Evolutionary conservation across 129 eudicot genomes (phyloP).

Genomic region (Gnaphalium uliginosum): DNA sequence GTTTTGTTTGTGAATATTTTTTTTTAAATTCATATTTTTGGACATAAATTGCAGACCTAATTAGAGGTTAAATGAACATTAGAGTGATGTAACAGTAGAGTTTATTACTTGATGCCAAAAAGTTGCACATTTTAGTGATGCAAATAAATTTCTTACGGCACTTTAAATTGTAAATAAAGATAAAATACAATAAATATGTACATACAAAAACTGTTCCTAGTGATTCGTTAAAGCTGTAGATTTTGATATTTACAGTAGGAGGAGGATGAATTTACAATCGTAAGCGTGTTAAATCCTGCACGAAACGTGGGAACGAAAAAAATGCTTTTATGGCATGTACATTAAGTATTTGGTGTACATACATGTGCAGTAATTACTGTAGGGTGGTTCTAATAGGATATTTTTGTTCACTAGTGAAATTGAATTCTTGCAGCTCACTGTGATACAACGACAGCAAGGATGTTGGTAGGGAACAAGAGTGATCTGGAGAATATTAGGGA

Average conservation of each 20-base stretch:
- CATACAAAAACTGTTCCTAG: neutral
- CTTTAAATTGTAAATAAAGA: too few relatives aligned
- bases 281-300: neutral
- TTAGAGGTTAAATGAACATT: neutral
- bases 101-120: neutral
- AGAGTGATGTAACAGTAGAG: neutral
- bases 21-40: neutral
- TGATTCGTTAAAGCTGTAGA: neutral
- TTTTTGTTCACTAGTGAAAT: neutral
- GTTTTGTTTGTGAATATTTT: neutral
- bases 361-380: neutral
- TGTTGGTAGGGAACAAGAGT: slow-evolving; percentile 85
- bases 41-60: neutral
- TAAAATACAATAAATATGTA: neutral
- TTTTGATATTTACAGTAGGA: too few relatives aligned
- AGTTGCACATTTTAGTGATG: neutral
- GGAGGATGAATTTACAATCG: neutral
- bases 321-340: neutral
- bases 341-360: neutral
- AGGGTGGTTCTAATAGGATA: neutral
- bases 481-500: slow-evolving; percentile 82
- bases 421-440: slow-evolving; percentile 67
- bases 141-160: neutral
- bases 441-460: slow-evolving; percentile 71
- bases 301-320: neutral